These are phyloP conservation scores for Penicillium longicatenatum DNA, from an alignment of 495 filamentous ascomycete genomes.

Conservation along the genomic window DNA sequence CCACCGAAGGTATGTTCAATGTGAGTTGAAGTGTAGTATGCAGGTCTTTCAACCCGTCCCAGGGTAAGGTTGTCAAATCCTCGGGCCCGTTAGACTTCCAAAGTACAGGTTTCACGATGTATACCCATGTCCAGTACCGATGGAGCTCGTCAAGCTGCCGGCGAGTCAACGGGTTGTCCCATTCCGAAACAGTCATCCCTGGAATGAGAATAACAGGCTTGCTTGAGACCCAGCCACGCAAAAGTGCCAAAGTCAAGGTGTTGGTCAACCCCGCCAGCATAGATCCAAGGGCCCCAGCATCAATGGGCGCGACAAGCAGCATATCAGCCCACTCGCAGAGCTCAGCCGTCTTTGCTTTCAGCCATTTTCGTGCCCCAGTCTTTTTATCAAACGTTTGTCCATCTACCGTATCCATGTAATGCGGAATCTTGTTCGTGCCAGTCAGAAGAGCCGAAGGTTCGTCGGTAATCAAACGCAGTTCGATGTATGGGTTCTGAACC, in stretches of 20 bases:
- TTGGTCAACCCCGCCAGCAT: constrained; percentile 81
- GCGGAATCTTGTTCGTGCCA: constrained; percentile 46
- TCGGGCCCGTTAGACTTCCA: constrained; percentile 66
- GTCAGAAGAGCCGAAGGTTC: constrained; percentile 48
- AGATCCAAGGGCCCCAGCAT: constrained; percentile 75
- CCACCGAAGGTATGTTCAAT: constrained; percentile 31
- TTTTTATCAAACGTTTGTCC: constrained; percentile 50
- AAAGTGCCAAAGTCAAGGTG: constrained; percentile 69
- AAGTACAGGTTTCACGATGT: constrained; percentile 68
- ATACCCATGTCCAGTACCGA: constrained; percentile 80
- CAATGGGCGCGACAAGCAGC: constrained; percentile 78
- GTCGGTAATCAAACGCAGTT: constrained; percentile 50
- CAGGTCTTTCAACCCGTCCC: constrained; percentile 68
- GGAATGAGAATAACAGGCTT: constrained; percentile 83
- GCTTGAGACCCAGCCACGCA: constrained; percentile 79
- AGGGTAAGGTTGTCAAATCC: constrained; percentile 54
- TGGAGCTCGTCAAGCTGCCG: constrained; percentile 79
- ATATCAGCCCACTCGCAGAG: constrained; percentile 87
- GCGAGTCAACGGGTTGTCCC: constrained; percentile 83
- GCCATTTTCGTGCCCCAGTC: constrained; percentile 47
- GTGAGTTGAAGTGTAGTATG: constrained; percentile 64
- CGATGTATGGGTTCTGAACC: constrained; percentile 42
- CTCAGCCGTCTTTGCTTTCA: constrained; percentile 62
- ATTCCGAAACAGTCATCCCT: constrained; percentile 79
- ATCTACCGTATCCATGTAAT: constrained; percentile 52